Conservation (phyloP, 805 yeast species). For the Kregervanrija delftensis region DNA sequence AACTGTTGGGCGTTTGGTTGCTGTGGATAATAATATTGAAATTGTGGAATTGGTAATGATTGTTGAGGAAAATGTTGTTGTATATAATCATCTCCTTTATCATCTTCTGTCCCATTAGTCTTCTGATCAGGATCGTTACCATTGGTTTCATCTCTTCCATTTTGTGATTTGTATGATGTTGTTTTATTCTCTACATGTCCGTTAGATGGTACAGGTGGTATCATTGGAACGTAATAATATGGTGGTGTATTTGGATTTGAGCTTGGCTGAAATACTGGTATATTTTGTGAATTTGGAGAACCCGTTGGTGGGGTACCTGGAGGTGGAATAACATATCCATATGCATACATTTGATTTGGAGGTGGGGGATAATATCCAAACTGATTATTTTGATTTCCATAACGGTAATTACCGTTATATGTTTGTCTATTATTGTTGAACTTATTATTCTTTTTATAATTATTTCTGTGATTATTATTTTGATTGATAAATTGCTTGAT, state of each 20-base stretch:
- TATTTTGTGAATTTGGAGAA: background rate
- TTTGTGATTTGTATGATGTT: background rate
- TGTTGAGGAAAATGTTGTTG: too few relatives aligned
- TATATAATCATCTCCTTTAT: background rate
- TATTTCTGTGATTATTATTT: background rate
- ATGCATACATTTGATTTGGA: conserved; percentile 1
- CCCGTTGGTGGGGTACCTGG: conserved; percentile 6
- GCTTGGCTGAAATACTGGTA: too few relatives aligned
- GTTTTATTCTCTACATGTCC: conserved; percentile 3
- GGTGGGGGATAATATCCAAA: conserved; percentile 4
- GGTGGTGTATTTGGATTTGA: conserved; percentile 2
- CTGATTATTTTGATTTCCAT: background rate
- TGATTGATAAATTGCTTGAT: background rate
- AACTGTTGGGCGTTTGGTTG: background rate
- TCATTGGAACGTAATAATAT: conserved; percentile 8
- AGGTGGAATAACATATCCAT: conserved; percentile 4
- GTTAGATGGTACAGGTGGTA: conserved; percentile 16
- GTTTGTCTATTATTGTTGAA: background rate
- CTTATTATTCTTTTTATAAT: background rate
- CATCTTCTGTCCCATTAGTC: background rate
- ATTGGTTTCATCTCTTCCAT: background rate
- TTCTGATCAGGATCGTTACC: background rate
- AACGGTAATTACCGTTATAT: background rate
- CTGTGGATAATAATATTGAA: conserved; percentile 7
- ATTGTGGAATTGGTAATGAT: conserved; percentile 2